phyloP scores from a whole-genome alignment of 2,329 filamentous ascomycete genomes.

The Hymenoscyphus fraxineus region DNA sequence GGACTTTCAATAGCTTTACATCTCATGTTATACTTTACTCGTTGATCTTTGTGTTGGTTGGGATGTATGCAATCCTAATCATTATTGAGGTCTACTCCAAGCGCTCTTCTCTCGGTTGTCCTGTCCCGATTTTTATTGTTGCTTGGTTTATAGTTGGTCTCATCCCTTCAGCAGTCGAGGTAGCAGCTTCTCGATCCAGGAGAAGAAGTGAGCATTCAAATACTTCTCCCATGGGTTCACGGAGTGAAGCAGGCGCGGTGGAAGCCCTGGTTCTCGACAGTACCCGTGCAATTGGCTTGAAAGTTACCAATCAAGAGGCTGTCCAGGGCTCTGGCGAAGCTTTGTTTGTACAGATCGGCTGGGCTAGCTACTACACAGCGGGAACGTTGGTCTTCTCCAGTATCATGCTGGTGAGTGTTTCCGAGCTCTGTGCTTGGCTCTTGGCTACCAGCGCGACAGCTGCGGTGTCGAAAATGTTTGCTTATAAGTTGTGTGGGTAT shows the following conservation, averaged over 20 bases:
- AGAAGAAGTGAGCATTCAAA: not conserved
- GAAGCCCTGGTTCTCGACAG: not conserved
- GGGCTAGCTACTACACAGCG: conserved; percentile 35
- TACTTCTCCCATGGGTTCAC: not conserved
- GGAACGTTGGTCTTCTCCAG: conserved; percentile 35
- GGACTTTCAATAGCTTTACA: not conserved
- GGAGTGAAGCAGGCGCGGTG: not conserved
- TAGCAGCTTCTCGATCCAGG: not conserved
- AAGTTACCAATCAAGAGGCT: not conserved
- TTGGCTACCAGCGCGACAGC: conserved; percentile 25
- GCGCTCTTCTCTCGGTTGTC: conserved; percentile 33
- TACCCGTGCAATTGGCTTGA: not conserved
- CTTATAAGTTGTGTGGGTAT: conserved; percentile 17
- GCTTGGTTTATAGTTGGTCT: conserved; percentile 31
- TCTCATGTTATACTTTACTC: not conserved
- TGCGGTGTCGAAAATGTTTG: conserved; percentile 32
- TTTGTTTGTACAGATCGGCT: conserved; percentile 34
- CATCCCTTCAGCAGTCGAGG: not conserved
- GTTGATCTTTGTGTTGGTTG: not conserved
- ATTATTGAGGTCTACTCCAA: conserved; percentile 34
- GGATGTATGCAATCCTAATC: not conserved
- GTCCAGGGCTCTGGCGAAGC: conserved; percentile 32
- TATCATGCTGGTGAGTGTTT: conserved; percentile 36
- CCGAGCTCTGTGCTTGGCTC: conserved; percentile 35
- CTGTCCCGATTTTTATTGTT: conserved; percentile 29